These are phyloP conservation scores for Vanderwaltozyma verrucispora DNA, from an alignment of 805 yeast genomes.

Conservation along the genomic window DNA sequence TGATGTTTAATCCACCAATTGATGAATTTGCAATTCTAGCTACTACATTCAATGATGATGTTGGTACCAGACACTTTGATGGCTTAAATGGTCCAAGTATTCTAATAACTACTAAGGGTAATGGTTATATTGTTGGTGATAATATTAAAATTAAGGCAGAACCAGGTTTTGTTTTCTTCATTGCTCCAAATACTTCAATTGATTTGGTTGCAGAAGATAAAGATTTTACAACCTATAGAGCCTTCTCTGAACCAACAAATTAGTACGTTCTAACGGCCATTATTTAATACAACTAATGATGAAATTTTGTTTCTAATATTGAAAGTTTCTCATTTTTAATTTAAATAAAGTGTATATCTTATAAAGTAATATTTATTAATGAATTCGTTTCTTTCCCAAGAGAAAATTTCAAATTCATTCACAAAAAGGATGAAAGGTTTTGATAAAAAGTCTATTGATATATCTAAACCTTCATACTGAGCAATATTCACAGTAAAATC, in stretches of 20 bases:
- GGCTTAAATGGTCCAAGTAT: slow-evolving; percentile 81
- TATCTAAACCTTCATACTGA: too few relatives aligned
- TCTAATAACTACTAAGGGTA: slow-evolving; percentile 72
- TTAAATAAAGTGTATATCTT: too few relatives aligned
- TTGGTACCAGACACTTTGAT: slow-evolving; percentile 44
- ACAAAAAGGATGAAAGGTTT: too few relatives aligned
- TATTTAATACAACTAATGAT: not conserved
- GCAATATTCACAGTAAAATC: too few relatives aligned
- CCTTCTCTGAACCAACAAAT: slow-evolving; percentile 61
- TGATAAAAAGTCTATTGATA: too few relatives aligned
- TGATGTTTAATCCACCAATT: slow-evolving; percentile 88
- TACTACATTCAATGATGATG: slow-evolving; percentile 44
- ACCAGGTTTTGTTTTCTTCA: slow-evolving; percentile 74
- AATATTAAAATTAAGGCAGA: slow-evolving; percentile 39
- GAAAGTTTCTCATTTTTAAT: too few relatives aligned
- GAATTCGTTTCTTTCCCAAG: too few relatives aligned
- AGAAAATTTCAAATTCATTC: too few relatives aligned
- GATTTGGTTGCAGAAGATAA: slow-evolving; percentile 43
- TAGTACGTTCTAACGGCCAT: not conserved
- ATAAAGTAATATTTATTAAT: too few relatives aligned
- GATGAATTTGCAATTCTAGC: slow-evolving; percentile 93
- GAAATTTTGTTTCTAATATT: too few relatives aligned
- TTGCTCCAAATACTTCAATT: slow-evolving; percentile 65
- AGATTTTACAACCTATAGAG: slow-evolving; percentile 76
- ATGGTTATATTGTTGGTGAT: slow-evolving; percentile 44